Base-by-base conservation (phyloP, 768 basidiomycete genomes). In the Tephrocybe sp. region DNA sequence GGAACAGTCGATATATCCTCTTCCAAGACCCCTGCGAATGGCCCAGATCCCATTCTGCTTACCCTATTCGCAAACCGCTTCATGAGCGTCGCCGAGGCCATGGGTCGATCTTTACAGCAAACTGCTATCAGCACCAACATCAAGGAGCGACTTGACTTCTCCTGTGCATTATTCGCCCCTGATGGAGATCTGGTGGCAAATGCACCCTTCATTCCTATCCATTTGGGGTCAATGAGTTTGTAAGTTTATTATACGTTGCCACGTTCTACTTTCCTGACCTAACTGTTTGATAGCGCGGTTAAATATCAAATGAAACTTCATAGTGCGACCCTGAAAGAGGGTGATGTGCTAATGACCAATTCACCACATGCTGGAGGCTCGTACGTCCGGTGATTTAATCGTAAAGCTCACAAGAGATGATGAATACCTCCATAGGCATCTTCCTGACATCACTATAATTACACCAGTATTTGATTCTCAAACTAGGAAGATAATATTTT, bases 21-120 rank as follows among this genome's bases (percentile, higher is more conserved):
- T 22, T 46, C 60, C 39, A 57, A 65, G 30, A 49, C 45, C n/a
- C 40, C 57, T 17, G 50, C 51, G 42, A 71, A 75, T 61, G 78
- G 76, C 14, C 85, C 90, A 10, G 93, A 96, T 65, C 89, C 92
- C 0, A 91, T 95, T 56, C 73, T 93, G 26, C 75, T 97, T 40
- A 92, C 92, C 1, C 81, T 98, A 45, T 98, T 97, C 60, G 90
- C 92, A 10, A 95, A 97, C 62, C 88, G 95, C 39, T 95, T 98
- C 72, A 98, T 98, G 95, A 90, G 90, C 60, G 91, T 98, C 16
- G 93, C 93, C 8, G 93, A 96, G 65, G 93, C 93, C 9, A 97
- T 96, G 93, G 94, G 93, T 9, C 77, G 89, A 43, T 89, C 89
- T 0, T 72, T 95, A 19, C 91, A 89, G 66, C 89, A 95, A 66